Evolutionary conservation across 208 protist genomes (phyloP), one percentile per base, ranked within the genome.

Genomic region (Leptomonas seymouri): DNA sequence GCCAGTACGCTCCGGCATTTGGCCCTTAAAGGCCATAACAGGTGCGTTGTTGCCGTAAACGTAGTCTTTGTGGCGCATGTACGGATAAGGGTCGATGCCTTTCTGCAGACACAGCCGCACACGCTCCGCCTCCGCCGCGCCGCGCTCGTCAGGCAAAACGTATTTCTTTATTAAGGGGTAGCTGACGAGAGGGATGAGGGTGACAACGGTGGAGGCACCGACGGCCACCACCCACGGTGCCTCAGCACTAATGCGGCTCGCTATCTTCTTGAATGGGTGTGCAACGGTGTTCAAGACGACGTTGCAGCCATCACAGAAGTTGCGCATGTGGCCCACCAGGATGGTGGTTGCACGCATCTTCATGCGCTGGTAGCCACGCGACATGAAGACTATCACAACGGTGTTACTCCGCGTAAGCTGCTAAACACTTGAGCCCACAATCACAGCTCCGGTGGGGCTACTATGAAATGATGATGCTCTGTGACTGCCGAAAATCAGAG

Each of bases 81-180:
- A 93, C 16, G 92, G 92, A 61, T 93, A 97, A 2, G 92, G 92
- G 61, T 97, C 92, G 50, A 97, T 89, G 54, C 92, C 92, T 70
- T 97, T 97, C 72, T 97, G 87, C 63, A 97, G 79, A 65, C 92
- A 97, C 49, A 95, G 56, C 11, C 89, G 87, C 69, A 95, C 92
- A 23, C 89, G 87, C 71, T 97, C 89, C 71, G 89, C 86, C 77
- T 97, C 89, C n/a, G 77, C 73, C 16, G 65, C 46, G 12, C 59
- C 63, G 16, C 92, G 85, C 11, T 44, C 34, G 63, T 89, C 87
- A 20, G 75, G 68, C 41, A 77, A 72, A 27, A 93, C 44, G 55
- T 84, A 85, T 21, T 81, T 74, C 71, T 91, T 92, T 56, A 95
- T 55, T n/a, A 71, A 60, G 0, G 92, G 87, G 57, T 94, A 93